phyloP scores from a whole-genome alignment of 768 basidiomycete genomes.

The Leccinum longicurvipes region DNA sequence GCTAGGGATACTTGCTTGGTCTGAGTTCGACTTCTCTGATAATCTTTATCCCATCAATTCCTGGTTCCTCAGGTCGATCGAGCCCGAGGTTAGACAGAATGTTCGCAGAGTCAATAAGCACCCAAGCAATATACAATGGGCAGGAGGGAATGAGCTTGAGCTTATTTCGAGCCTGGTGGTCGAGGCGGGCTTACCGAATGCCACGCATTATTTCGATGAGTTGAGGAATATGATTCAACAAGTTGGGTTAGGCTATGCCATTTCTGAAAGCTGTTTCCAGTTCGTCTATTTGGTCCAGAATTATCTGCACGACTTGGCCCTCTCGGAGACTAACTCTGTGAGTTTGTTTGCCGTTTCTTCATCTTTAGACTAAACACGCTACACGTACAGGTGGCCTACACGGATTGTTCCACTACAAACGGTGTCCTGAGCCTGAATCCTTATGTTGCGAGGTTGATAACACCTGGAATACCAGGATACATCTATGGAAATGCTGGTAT shows the following conservation, averaged over 20 bases:
- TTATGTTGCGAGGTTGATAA: constrained; percentile 47
- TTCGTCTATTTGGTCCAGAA: constrained; percentile 51
- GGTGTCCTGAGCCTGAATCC: constrained; percentile 58
- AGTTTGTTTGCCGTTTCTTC: constrained; percentile 1
- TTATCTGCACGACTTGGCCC: constrained; percentile 45
- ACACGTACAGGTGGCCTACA: constrained; percentile 46
- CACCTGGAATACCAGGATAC: constrained; percentile 43
- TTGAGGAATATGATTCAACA: constrained; percentile 23
- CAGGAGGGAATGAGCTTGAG: constrained; percentile 44
- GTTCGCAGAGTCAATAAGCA: constrained; percentile 48
- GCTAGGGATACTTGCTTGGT: constrained; percentile 59
- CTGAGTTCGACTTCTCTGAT: constrained; percentile 46
- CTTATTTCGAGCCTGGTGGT: constrained; percentile 36
- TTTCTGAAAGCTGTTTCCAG: constrained; percentile 22
- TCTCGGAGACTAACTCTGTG: constrained; percentile 48
- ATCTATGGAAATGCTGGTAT: constrained; percentile 56
- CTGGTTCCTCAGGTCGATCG: constrained; percentile 48
- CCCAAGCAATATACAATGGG: constrained; percentile 58
- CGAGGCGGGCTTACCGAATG: neutral
- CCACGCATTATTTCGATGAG: constrained; percentile 37
- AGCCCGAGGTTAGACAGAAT: constrained; percentile 53
- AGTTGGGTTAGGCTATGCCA: neutral
- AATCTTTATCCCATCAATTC: constrained; percentile 53
- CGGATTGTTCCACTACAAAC: constrained; percentile 56
- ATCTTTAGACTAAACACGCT: neutral